phyloP scores from a whole-genome alignment of 2,329 filamentous ascomycete genomes.

The Verticillium dahliae region DNA sequence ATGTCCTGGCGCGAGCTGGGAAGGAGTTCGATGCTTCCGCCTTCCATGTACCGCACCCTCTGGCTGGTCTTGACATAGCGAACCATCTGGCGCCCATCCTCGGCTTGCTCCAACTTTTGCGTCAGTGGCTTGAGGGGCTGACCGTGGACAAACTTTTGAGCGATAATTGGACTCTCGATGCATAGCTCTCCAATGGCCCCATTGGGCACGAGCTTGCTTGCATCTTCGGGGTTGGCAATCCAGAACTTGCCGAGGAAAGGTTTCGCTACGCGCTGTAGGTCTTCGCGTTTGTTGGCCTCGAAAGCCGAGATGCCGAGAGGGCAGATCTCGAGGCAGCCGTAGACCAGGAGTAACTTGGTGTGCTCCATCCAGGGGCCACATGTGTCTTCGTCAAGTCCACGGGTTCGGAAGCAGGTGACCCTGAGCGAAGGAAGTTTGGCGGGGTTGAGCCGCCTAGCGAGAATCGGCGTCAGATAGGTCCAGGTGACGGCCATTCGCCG shows the following conservation, averaged over 20 bases:
- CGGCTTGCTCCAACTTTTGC: constrained; percentile 13
- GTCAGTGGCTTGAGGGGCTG: constrained; percentile 19
- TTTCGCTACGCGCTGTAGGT: constrained; percentile 35
- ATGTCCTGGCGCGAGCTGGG: constrained; percentile 34
- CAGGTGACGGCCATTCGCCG: constrained; percentile 42
- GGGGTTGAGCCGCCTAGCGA: constrained; percentile 40
- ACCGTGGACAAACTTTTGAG: constrained; percentile 27
- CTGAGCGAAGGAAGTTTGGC: constrained; percentile 27
- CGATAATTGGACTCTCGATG: constrained; percentile 49
- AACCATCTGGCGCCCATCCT: constrained; percentile 19
- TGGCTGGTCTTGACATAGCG: constrained; percentile 45
- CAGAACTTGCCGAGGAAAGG: constrained; percentile 44
- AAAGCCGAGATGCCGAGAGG: constrained; percentile 44
- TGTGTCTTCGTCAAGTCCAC: constrained; percentile 42
- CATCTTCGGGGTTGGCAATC: constrained; percentile 46
- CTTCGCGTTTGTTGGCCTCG: constrained; percentile 28
- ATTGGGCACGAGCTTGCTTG: constrained; percentile 42
- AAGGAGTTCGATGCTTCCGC: constrained; percentile 42
- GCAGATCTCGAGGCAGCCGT: constrained; percentile 44
- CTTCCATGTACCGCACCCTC: constrained; percentile 39
- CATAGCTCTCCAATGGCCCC: constrained; percentile 53
- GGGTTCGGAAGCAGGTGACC: constrained; percentile 39
- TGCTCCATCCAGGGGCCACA: constrained; percentile 38
- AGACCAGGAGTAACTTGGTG: constrained; percentile 40
- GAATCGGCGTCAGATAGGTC: constrained; percentile 51